phyloP scores from a whole-genome alignment of 371 early-diverging fungal genomes.

The Apophysomyces sp. region DNA sequence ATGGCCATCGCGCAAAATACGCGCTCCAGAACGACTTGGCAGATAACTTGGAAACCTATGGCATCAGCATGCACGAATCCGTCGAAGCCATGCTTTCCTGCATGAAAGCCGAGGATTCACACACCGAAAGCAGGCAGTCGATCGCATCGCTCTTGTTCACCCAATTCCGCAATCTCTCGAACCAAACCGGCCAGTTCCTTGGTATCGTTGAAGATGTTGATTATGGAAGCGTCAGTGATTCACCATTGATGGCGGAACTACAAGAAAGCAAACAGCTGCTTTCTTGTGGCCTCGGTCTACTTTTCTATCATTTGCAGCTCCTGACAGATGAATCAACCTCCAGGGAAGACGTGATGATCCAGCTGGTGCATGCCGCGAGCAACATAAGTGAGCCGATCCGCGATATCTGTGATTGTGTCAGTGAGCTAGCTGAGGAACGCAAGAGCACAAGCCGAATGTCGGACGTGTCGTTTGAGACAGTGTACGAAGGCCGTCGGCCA shows the following conservation, averaged over 20 bases:
- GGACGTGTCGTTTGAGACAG: neutral
- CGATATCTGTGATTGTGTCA: conserved; percentile 22
- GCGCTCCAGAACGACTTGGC: conserved; percentile 26
- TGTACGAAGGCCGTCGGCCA: neutral
- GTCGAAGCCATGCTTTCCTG: conserved; percentile 30
- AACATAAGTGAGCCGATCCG: conserved; percentile 23
- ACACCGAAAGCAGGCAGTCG: conserved; percentile 37
- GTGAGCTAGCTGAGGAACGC: conserved; percentile 17
- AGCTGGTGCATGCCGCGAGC: conserved; percentile 21
- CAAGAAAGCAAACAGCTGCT: conserved; percentile 41
- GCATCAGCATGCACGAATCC: conserved; percentile 36
- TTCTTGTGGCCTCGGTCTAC: conserved; percentile 63
- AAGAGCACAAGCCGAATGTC: neutral
- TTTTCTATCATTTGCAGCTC: conserved; percentile 65
- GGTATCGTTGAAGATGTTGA: conserved; percentile 43
- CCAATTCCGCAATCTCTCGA: conserved; percentile 49
- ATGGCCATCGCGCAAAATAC: conserved; percentile 16
- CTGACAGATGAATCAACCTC: conserved; percentile 51
- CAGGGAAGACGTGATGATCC: conserved; percentile 5
- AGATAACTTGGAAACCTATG: conserved; percentile 36
- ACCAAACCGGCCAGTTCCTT: conserved; percentile 41
- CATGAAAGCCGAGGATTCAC: neutral
- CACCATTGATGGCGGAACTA: conserved; percentile 19
- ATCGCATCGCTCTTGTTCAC: conserved; percentile 55
- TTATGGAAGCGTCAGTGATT: conserved; percentile 20